These are phyloP conservation scores for Podospora anserina DNA, from an alignment of 495 filamentous ascomycete species.

Conservation along the genomic window DNA sequence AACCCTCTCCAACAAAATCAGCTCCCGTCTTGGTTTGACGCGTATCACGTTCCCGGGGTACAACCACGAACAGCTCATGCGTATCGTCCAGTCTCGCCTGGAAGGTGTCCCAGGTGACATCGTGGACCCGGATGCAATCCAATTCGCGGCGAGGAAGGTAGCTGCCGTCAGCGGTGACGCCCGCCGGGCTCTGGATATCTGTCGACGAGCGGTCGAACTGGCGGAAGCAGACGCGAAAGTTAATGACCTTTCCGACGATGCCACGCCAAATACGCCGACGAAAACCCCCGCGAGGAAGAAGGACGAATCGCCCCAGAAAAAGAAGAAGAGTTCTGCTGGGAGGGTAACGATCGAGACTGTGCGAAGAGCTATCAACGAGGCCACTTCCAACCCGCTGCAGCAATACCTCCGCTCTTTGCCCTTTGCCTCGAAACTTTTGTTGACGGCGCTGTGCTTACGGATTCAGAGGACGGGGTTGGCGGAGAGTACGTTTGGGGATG, in stretches of 20 bases:
- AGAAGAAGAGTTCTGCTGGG: conserved; percentile 34
- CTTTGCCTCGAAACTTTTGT: conserved; percentile 75
- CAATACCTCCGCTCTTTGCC: conserved; percentile 79
- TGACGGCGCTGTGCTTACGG: conserved; percentile 74
- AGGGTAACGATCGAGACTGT: conserved; percentile 88
- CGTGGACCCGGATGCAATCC: conserved; percentile 88
- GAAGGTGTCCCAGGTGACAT: conserved; percentile 83
- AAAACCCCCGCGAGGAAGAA: conserved; percentile 26
- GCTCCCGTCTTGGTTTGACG: conserved; percentile 80
- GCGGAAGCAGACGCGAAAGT: conserved; percentile 69
- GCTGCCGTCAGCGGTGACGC: conserved; percentile 95
- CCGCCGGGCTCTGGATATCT: conserved; percentile 89
- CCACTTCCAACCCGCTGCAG: conserved; percentile 87
- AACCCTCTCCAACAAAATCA: conserved; percentile 97
- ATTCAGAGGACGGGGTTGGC: conserved; percentile 79
- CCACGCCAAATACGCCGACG: conserved; percentile 41
- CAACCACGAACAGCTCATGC: conserved; percentile 96
- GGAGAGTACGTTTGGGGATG: conserved; percentile 85
- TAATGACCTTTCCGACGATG: conserved; percentile 7
- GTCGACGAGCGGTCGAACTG: conserved; percentile 90
- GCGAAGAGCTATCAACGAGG: conserved; percentile 91
- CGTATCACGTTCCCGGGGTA: conserved; percentile 97
- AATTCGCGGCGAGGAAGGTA: conserved; percentile 95
- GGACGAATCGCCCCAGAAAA: conserved; percentile 26
- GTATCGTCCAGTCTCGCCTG: conserved; percentile 87